Conservation (phyloP, 139 green algal genomes). For the Parachlorella kessleri region DNA sequence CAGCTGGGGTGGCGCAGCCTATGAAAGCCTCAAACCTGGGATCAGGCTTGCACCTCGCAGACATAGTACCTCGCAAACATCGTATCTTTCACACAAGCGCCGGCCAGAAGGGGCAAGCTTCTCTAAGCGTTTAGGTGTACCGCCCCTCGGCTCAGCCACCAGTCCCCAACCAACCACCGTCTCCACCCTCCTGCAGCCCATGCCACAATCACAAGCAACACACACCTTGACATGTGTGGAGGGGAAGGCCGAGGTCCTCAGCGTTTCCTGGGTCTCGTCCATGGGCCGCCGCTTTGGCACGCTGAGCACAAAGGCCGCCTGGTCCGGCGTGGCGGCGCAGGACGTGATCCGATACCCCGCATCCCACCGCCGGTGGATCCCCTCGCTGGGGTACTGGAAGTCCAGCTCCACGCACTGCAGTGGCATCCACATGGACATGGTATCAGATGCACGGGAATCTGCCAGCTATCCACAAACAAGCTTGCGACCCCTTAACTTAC, state of each 20-base stretch:
- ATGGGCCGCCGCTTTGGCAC: constrained; percentile 79
- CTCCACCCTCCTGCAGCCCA: background rate
- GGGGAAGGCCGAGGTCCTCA: constrained; percentile 95
- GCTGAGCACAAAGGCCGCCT: constrained; percentile 69
- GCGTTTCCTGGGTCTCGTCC: constrained; percentile 98
- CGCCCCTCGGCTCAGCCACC: background rate
- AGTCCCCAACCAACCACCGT: background rate
- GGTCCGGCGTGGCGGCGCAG: constrained; percentile 94
- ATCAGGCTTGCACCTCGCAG: too few species aligned
- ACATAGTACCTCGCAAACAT: too few species aligned
- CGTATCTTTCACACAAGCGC: too few species aligned
- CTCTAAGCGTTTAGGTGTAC: background rate
- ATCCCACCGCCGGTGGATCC: constrained; percentile 98
- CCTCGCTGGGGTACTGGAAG: constrained; percentile 98
- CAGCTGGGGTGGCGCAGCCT: too few species aligned
- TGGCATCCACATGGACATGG: too few species aligned
- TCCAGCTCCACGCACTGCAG: constrained; percentile 97
- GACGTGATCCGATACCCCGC: constrained; percentile 96
- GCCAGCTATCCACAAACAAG: too few species aligned
- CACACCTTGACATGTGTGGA: constrained; percentile 94
- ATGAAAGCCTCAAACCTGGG: too few species aligned
- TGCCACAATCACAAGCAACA: background rate
- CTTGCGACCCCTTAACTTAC: too few species aligned
- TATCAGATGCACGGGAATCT: too few species aligned
- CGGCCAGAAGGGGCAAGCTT: constrained; percentile 1